A percentile compares a stretch with the other conserved stretches of the same genome.
These are phyloP conservation scores for Schizosaccharomyces lindneri DNA, from an alignment of 805 yeast species.

Conservation along the genomic window DNA sequence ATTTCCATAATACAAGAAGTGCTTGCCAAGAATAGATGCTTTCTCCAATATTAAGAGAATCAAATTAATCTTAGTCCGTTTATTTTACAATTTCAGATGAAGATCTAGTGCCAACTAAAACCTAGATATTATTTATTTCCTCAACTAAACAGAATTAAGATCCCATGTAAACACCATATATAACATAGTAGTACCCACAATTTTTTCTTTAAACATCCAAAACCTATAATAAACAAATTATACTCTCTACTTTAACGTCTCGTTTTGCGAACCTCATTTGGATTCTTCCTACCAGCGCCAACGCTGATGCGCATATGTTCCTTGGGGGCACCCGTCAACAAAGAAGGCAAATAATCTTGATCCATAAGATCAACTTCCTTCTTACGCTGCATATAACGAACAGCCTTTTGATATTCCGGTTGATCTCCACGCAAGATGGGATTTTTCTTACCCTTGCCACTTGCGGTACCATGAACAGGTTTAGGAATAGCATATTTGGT, in stretches of 20 bases:
- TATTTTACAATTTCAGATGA: too few relatives aligned
- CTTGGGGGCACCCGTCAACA: slow-evolving; percentile 83
- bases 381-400: neutral
- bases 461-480: slow-evolving; percentile 52
- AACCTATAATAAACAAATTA: too few relatives aligned
- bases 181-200: too few relatives aligned
- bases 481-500: slow-evolving; percentile 56
- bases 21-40: too few relatives aligned
- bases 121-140: too few relatives aligned
- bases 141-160: too few relatives aligned
- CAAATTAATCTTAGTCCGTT: too few relatives aligned
- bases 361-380: slow-evolving; percentile 4
- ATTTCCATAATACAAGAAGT: too few relatives aligned
- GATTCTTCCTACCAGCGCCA: slow-evolving; percentile 55
- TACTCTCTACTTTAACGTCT: neutral
- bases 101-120: too few relatives aligned
- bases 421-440: slow-evolving; percentile 40
- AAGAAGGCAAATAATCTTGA: slow-evolving; percentile 27
- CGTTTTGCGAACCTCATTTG: slow-evolving; percentile 21
- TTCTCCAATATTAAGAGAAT: too few relatives aligned
- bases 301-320: slow-evolving; percentile 33
- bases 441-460: slow-evolving; percentile 24
- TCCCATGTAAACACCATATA: too few relatives aligned
- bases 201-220: too few relatives aligned
- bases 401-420: slow-evolving; percentile 68